Conservation (phyloP, 352 stramenopile species). For the Peronospora farinosa region DNA sequence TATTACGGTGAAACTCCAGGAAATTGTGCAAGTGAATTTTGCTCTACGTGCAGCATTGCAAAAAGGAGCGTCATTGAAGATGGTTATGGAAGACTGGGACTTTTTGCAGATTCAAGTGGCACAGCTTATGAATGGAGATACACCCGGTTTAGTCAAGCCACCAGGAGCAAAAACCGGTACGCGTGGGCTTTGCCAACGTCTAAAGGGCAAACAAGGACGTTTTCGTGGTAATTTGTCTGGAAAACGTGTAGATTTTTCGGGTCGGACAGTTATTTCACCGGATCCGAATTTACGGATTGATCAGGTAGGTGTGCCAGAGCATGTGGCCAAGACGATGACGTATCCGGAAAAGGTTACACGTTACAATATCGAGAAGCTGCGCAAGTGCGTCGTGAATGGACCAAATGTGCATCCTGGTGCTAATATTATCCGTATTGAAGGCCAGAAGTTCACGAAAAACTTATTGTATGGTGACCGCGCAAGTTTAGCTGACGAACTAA, state of each 20-base stretch:
- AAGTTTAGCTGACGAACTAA: conserved; percentile 89
- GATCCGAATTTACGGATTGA: conserved; percentile 97
- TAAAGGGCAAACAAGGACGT: conserved; percentile 97
- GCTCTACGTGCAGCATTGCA: conserved; percentile 90
- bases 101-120: conserved; percentile 97
- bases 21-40: conserved; percentile 99
- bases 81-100: conserved; percentile 99
- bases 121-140: conserved; percentile 98
- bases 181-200: conserved; percentile 93
- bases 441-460: conserved; percentile 84
- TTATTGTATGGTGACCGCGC: conserved; percentile 93
- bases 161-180: conserved; percentile 92
- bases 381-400: conserved; percentile 93
- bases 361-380: conserved; percentile 97
- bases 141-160: conserved; percentile 93
- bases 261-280: conserved; percentile 98
- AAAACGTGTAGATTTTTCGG: conserved; percentile 99
- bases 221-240: conserved; percentile 98
- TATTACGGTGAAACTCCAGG: conserved; percentile 97
- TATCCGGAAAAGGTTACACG: conserved; percentile 95
- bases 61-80: conserved; percentile 94
- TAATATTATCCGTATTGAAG: conserved; percentile 89
- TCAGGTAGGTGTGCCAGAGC: conserved; percentile 91
- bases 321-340: conserved; percentile 97
- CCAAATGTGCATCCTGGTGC: conserved; percentile 94